Evolutionary conservation across 2,329 filamentous ascomycete genomes (phyloP), one percentile per base, ranked within the genome.

Genomic region (Beauveria caledonica): DNA sequence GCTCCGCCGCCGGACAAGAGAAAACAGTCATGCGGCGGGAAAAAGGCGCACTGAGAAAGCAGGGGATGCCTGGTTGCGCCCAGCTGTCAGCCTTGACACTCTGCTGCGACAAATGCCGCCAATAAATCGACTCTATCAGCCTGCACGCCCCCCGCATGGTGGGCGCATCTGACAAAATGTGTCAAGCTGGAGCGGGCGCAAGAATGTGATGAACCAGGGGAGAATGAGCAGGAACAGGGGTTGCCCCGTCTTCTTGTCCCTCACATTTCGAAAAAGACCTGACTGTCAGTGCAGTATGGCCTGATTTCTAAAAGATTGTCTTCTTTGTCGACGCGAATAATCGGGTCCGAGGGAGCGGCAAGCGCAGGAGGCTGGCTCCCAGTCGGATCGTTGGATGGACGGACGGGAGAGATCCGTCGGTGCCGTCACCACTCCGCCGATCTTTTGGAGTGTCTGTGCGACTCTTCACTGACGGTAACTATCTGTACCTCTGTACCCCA

Each of bases 141-240:
- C 11, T 44, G 51, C 27, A 11, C 25, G 17, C 19, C 23, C 27
- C 13, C 13, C 15, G 44, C 25, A 39, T n/a, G 15, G 54, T 57
- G 45, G 45, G 55, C 55, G 45, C 29, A 57, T 57, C 42, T 48
- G 42, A 55, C 40, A 23, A 42, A 57, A 25, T 13, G 42, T 29
- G 44, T 21, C 54, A 48, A 44, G 51, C 33, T 36, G 36, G 36
- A 23, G 19, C 42, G 42, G 42, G 11, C 44, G 42, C 42, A 39
- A 45, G 25, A 58, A 50, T 50, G 21, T 39, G 55, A 58, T 23
- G 45, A 40, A 50, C 55, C 55, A 58, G 42, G 50, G 55, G 33
- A 49, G 9, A 42, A 44, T 11, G 55, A 29, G 15, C 11, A 36
- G 44, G 27, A 36, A 11, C 45, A 21, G 29, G 46, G 55, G 33